These are phyloP conservation scores for Lolium perenne DNA, from an alignment of 176 grass and related monocot species.

Conservation along the genomic window DNA sequence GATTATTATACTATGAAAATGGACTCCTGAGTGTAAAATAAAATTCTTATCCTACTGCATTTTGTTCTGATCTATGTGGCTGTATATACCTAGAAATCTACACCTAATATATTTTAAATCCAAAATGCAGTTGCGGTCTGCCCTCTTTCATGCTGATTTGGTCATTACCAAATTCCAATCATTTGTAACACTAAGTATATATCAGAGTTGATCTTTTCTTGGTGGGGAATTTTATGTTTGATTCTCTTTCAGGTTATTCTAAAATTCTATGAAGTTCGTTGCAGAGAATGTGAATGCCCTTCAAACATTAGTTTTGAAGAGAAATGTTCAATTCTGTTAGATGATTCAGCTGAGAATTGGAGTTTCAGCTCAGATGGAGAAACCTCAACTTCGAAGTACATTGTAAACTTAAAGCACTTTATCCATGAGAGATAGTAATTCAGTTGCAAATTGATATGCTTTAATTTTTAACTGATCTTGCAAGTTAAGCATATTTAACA, in stretches of 20 bases:
- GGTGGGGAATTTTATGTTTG: slow-evolving; percentile 31
- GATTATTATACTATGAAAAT: slow-evolving; percentile 2
- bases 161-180: not conserved
- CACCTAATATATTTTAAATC: slow-evolving; percentile 22
- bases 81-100: slow-evolving; percentile 24
- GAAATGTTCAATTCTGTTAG: slow-evolving; percentile 73
- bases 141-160: slow-evolving; percentile 6
- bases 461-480: slow-evolving; percentile 26
- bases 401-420: slow-evolving; percentile 81
- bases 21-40: slow-evolving; percentile 17
- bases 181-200: slow-evolving; percentile 12
- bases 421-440: slow-evolving; percentile 39
- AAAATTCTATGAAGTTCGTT: slow-evolving; percentile 85
- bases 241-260: slow-evolving; percentile 71
- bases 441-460: slow-evolving; percentile 37
- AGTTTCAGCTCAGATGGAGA: slow-evolving; percentile 73
- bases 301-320: slow-evolving; percentile 58
- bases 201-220: not conserved
- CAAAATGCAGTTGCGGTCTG: not conserved
- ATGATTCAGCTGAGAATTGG: slow-evolving; percentile 80
- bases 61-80: slow-evolving; percentile 21
- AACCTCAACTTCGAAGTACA: slow-evolving; percentile 94
- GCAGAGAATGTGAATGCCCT: slow-evolving; percentile 59
- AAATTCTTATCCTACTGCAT: slow-evolving; percentile 4
- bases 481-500: slow-evolving; percentile 12